Conservation (phyloP, 2,329 filamentous ascomycete genomes). For the Calonectria pseudoturangicola region DNA sequence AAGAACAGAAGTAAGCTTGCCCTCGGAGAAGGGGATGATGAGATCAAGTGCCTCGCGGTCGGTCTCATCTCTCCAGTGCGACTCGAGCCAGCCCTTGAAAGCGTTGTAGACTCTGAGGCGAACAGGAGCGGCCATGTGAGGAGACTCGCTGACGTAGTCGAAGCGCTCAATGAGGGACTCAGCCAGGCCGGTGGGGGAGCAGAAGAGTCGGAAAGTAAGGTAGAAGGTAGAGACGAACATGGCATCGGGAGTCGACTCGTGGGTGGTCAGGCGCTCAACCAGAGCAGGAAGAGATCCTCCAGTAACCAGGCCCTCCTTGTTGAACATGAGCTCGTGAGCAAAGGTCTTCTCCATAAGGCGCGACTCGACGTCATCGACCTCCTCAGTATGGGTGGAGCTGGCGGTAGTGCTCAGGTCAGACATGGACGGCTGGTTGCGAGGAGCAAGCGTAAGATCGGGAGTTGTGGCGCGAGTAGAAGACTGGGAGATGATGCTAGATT, state of each 20-base stretch:
- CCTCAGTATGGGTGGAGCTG: conserved; percentile 81
- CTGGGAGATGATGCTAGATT: conserved; percentile 86
- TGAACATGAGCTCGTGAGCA: conserved; percentile 92
- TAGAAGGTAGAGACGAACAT: conserved; percentile 97
- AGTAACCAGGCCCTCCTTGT: conserved; percentile 95
- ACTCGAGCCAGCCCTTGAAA: conserved; percentile 98
- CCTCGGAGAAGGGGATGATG: conserved; percentile 87
- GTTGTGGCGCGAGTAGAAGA: conserved; percentile 92
- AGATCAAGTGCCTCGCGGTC: conserved; percentile 85
- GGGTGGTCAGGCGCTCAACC: conserved; percentile 94
- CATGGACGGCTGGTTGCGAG: conserved; percentile 76
- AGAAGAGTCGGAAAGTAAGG: conserved; percentile 95
- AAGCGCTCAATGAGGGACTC: conserved; percentile 92
- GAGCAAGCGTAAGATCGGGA: conserved; percentile 78
- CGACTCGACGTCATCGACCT: conserved; percentile 86
- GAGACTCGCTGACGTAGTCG: conserved; percentile 89
- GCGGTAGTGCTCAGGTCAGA: conserved; percentile 81
- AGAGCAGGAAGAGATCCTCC: conserved; percentile 93
- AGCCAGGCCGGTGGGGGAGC: conserved; percentile 85
- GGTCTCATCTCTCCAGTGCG: conserved; percentile 90
- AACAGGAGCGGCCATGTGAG: conserved; percentile 84
- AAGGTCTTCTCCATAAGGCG: conserved; percentile 93
- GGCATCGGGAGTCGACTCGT: conserved; percentile 93
- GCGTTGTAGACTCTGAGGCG: conserved; percentile 95
- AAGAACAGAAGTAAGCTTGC: conserved; percentile 79